A percentile compares a stretch with the other conserved stretches of the same genome.
Conservation (phyloP, 495 filamentous ascomycete genomes). For the Aspergillus asperescens region DNA sequence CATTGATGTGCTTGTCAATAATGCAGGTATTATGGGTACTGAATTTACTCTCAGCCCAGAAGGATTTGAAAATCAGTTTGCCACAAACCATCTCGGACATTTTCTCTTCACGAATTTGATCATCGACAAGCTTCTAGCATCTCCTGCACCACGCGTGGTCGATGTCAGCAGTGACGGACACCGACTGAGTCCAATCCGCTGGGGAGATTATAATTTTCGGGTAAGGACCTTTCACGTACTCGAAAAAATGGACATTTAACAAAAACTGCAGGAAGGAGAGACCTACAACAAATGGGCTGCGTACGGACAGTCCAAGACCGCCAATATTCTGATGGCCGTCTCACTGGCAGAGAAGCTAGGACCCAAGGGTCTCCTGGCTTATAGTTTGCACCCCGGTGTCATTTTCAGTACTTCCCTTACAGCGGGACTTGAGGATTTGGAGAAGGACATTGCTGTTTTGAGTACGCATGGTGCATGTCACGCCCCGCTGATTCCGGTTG, state of each 20-base stretch:
- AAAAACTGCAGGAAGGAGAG: conserved; percentile 33
- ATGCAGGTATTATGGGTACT: conserved; percentile 18
- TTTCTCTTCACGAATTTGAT: conserved; percentile 56
- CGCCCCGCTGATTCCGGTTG: not conserved
- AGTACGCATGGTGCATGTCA: conserved; percentile 16
- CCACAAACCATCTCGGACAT: conserved; percentile 52
- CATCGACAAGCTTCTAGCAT: conserved; percentile 38
- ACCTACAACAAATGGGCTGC: conserved; percentile 36
- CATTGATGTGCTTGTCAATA: conserved; percentile 63
- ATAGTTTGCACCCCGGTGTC: conserved; percentile 44
- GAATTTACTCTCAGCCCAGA: conserved; percentile 32
- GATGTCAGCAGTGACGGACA: conserved; percentile 37
- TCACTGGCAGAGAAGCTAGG: conserved; percentile 28
- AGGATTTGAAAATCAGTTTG: conserved; percentile 51
- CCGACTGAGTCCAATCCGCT: conserved; percentile 37
- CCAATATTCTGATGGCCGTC: conserved; percentile 45
- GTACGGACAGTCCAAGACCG: conserved; percentile 52
- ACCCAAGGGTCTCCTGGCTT: conserved; percentile 2
- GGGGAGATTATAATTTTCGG: conserved; percentile 53
- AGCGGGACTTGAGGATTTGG: not conserved
- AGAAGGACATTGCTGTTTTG: conserved; percentile 24
- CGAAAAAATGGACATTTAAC: not conserved
- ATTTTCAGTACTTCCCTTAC: not conserved
- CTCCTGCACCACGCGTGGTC: conserved; percentile 20
- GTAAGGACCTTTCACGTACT: not conserved